phyloP scores from a whole-genome alignment of 2,329 filamentous ascomycete species.

The Purpureocillium lavendulum region DNA sequence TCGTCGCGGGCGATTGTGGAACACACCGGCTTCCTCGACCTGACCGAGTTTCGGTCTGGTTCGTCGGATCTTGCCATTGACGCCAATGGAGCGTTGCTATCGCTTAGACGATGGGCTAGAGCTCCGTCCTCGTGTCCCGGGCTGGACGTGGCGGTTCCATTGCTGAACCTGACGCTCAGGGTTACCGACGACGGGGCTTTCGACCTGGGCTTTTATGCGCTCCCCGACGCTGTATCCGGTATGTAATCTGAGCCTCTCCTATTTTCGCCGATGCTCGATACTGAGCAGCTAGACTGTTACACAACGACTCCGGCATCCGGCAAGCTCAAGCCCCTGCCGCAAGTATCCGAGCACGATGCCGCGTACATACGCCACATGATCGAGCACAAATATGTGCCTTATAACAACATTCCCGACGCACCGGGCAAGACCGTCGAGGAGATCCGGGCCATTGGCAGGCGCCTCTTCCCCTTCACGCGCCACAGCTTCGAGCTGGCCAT shows the following conservation, averaged over 20 bases:
- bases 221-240: too few relatives aligned
- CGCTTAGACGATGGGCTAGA: not conserved
- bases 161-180: too few relatives aligned
- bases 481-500: conserved; percentile 6
- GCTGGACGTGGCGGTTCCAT: too few relatives aligned
- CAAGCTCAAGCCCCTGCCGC: too few relatives aligned
- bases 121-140: too few relatives aligned
- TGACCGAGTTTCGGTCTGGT: conserved; percentile 3
- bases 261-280: too few relatives aligned
- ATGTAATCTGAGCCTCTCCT: too few relatives aligned
- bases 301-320: too few relatives aligned
- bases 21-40: conserved; percentile 3
- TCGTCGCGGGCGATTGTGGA: conserved; percentile 5
- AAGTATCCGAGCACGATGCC: not conserved
- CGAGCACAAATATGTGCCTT: conserved; percentile 3
- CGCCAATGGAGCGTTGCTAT: conserved; percentile 4
- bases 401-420: conserved; percentile 3
- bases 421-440: conserved; percentile 1
- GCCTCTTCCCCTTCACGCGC: conserved; percentile 5
- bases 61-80: conserved; percentile 1
- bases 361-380: conserved; percentile 5
- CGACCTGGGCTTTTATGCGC: too few relatives aligned
- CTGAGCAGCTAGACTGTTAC: too few relatives aligned
- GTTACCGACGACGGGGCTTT: too few relatives aligned
- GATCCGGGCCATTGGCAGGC: conserved; percentile 4